Evolutionary conservation across 1,284 basidiomycete species (phyloP).

Genomic region (Ustilago shanxiensis): DNA sequence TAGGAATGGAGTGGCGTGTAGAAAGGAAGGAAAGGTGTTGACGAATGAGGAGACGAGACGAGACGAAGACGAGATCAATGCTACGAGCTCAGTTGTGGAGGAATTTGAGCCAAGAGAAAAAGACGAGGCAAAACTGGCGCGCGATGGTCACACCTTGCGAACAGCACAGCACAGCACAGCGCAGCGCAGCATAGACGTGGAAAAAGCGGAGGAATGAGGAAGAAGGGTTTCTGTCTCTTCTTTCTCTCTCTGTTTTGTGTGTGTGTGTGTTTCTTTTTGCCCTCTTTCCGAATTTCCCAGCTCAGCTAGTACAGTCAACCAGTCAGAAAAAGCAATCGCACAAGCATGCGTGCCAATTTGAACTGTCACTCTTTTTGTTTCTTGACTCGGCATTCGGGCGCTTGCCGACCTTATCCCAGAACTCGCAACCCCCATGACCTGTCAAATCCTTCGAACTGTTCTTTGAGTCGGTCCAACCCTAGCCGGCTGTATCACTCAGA

Average conservation of each 20-base stretch:
- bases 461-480: background rate
- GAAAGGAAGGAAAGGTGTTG: constrained; percentile 1
- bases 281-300: constrained; percentile 5
- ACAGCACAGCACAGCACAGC: too few relatives aligned
- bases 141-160: too few relatives aligned
- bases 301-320: too few relatives aligned
- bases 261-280: background rate
- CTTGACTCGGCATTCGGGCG: constrained; percentile 9
- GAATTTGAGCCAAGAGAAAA: background rate
- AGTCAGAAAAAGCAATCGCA: background rate
- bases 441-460: too few relatives aligned
- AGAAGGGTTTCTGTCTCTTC: too few relatives aligned
- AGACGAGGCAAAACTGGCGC: constrained; percentile 8
- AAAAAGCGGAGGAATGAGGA: constrained; percentile 33
- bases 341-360: background rate
- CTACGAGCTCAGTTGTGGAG: constrained; percentile 37
- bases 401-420: constrained; percentile 8
- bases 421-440: too few relatives aligned
- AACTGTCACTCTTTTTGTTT: too few relatives aligned
- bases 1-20: constrained; percentile 3
- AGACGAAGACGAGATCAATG: background rate
- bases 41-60: background rate
- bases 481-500: background rate
- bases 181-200: constrained; percentile 11
- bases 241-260: too few relatives aligned